phyloP scores from a whole-genome alignment of 2,329 filamentous ascomycete species.

The Dothistroma pini region DNA sequence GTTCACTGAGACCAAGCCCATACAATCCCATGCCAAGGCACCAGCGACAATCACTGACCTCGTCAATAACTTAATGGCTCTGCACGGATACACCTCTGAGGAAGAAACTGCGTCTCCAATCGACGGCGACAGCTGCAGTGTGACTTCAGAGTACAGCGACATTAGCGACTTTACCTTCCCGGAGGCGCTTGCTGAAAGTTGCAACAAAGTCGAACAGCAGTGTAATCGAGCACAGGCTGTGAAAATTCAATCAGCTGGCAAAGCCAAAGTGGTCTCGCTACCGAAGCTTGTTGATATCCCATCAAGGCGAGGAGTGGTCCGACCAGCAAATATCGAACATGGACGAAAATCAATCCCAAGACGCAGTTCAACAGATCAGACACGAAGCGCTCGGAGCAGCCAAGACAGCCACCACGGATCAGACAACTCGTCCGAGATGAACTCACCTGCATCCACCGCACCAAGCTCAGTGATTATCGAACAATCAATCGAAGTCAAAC shows the following conservation, averaged over 20 bases:
- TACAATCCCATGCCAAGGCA: neutral
- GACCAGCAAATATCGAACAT: constrained; percentile 3
- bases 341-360: neutral
- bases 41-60: constrained; percentile 13
- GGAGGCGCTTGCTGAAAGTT: constrained; percentile 25
- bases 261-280: constrained; percentile 29
- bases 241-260: constrained; percentile 28
- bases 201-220: constrained; percentile 23
- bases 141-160: constrained; percentile 17
- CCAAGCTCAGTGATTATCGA: constrained; percentile 24
- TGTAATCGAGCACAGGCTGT: constrained; percentile 30
- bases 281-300: constrained; percentile 20
- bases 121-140: constrained; percentile 22
- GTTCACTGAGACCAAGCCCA: neutral
- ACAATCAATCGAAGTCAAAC: constrained; percentile 5
- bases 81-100: constrained; percentile 29
- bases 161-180: constrained; percentile 17
- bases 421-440: constrained; percentile 11
- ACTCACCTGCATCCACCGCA: constrained; percentile 23
- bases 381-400: constrained; percentile 18
- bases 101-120: constrained; percentile 32
- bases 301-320: constrained; percentile 3
- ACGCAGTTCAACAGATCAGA: constrained; percentile 4
- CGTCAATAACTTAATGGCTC: constrained; percentile 14
- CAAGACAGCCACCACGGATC: constrained; percentile 17